Evolutionary conservation across 1,284 basidiomycete species (phyloP).

Genomic region (Xerocomus minutiporus): DNA sequence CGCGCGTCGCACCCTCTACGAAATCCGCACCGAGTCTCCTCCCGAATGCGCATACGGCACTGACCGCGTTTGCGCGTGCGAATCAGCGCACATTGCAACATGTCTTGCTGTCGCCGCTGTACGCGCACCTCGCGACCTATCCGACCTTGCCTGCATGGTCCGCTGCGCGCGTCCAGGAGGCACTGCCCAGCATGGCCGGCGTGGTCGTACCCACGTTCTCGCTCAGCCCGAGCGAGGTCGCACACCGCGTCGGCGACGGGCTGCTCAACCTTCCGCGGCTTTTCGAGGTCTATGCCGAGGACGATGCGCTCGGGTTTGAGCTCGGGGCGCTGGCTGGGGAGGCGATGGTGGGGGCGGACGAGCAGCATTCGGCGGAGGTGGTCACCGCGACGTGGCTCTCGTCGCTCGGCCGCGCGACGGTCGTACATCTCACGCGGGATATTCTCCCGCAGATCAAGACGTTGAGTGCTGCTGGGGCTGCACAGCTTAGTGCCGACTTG

Average conservation of each 20-base stretch:
- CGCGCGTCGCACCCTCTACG: constrained; percentile 28
- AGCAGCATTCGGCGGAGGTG: constrained; percentile 56
- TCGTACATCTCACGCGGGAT: constrained; percentile 64
- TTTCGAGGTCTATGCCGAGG: constrained; percentile 92
- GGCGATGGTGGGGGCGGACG: not conserved
- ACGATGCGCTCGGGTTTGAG: constrained; percentile 88
- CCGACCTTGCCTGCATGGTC: constrained; percentile 69
- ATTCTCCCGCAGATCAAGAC: constrained; percentile 61
- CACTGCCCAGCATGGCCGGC: constrained; percentile 38
- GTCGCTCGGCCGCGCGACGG: constrained; percentile 77
- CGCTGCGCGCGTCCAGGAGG: constrained; percentile 36
- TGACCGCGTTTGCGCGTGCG: constrained; percentile 65
- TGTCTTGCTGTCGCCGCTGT: constrained; percentile 83
- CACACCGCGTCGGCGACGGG: constrained; percentile 88
- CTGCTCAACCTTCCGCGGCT: constrained; percentile 88
- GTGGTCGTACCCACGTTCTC: constrained; percentile 88
- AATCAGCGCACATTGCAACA: constrained; percentile 77
- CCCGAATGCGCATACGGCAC: constrained; percentile 50
- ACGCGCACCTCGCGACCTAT: constrained; percentile 71
- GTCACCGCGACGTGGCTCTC: constrained; percentile 88
- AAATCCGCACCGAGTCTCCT: constrained; percentile 39
- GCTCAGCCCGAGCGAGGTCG: constrained; percentile 82
- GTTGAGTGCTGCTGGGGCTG: constrained; percentile 63
- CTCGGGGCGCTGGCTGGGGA: constrained; percentile 37
- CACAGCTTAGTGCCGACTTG: constrained; percentile 85